Base-by-base conservation (phyloP, 306 rosid species). In the Geum urbanum region DNA sequence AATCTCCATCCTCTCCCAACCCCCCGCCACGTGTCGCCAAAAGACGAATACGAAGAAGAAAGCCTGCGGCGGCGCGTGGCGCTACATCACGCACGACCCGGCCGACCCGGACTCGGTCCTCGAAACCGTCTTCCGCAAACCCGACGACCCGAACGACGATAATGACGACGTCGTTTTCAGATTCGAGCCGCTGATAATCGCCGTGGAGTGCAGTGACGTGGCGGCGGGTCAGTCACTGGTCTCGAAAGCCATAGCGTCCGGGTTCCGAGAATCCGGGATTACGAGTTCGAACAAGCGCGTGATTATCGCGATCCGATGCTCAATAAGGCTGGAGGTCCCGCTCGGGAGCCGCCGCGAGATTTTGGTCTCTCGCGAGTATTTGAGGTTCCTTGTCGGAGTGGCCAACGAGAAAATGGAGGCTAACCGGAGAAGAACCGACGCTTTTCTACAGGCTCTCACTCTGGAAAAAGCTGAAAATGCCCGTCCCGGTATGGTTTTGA, bases 181-280 rank as follows among this genome's bases (percentile, higher is more conserved):
- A 72, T 94, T 90, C 70, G 98, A 94, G 77, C 98, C 98, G 6
- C 88, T 94, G 37, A 94, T 94, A 2, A 49, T 90, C 0, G 98
- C 98, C 9, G 84, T 94, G 2, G 97, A 94, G 80, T 94, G 97
- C 71, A 83, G 52, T 60, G 96, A 94, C 78, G 79, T 94, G 2
- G 32, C 78, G 44, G 84, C 96, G 15, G 98, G 97, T 57, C 96
- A 87, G 82, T 81, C 85, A 4, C 71, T 94, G 57, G 95, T 94
- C 15, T 88, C 97, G 7, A 76, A 79, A 4, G 98, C 97, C 46
- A 90, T 90, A 24, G 87, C 97, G 19, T 80, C 86, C 46, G 98
- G 98, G 66, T 94, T 94, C 74, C 81, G 98, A 76, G 98, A 94
- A 63, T 87, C 96, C 9, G 98, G 98, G 35, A 87, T 94, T 72